Conservation (phyloP, 2,329 filamentous ascomycete species). For the Botrytis cinerea region DNA sequence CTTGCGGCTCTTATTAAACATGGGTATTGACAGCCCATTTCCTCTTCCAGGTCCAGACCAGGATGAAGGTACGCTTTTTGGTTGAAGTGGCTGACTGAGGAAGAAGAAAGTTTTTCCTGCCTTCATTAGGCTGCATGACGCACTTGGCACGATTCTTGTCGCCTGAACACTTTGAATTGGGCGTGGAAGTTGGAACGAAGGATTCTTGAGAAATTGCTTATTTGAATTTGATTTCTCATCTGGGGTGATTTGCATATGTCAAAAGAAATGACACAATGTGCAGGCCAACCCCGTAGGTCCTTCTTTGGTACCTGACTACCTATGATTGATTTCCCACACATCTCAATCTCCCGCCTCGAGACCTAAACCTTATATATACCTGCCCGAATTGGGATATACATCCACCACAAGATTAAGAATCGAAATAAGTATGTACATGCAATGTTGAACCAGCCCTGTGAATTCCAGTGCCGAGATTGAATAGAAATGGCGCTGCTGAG, state of each 20-base stretch:
- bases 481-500: neutral
- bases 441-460: conserved; percentile 2
- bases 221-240: conserved; percentile 18
- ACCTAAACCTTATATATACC: conserved; percentile 21
- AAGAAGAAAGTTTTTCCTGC: conserved; percentile 9
- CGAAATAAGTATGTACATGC: conserved; percentile 19
- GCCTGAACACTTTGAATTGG: conserved; percentile 6
- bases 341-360: neutral
- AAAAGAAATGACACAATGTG: conserved; percentile 8
- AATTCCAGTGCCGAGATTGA: conserved; percentile 9
- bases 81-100: conserved; percentile 23
- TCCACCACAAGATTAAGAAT: conserved; percentile 19
- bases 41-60: conserved; percentile 6
- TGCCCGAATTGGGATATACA: conserved; percentile 10
- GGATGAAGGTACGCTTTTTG: neutral
- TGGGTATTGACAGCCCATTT: neutral
- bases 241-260: neutral
- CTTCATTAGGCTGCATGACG: conserved; percentile 8
- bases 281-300: neutral
- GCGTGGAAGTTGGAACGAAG: conserved; percentile 4
- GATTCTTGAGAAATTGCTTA: conserved; percentile 22
- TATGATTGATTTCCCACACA: neutral
- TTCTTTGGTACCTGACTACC: neutral
- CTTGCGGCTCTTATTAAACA: conserved; percentile 12
- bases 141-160: conserved; percentile 14